A percentile compares a stretch with the other conserved stretches of the same genome.
These are phyloP conservation scores for Tympanopsis confertula DNA, from an alignment of 2,329 filamentous ascomycete species.

Conservation along the genomic window DNA sequence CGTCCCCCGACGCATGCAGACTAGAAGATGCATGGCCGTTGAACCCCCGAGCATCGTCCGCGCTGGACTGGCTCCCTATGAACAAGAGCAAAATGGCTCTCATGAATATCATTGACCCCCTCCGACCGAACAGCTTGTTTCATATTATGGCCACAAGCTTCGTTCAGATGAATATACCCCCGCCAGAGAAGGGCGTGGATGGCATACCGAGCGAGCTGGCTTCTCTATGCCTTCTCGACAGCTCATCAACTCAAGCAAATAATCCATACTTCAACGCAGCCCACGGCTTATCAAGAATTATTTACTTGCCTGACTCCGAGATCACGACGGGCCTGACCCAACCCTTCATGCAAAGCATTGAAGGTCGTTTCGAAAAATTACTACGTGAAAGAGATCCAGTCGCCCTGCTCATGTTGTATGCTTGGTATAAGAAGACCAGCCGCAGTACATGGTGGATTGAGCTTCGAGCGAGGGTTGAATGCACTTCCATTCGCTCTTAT, in stretches of 20 bases:
- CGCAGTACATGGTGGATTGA: constrained; percentile 30
- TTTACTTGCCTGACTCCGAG: constrained; percentile 13
- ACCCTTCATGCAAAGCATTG: constrained; percentile 19
- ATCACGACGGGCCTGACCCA: constrained; percentile 17
- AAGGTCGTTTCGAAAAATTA: constrained; percentile 17
- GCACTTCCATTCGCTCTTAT: constrained; percentile 26
- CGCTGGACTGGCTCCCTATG: constrained; percentile 22
- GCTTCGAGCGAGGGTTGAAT: constrained; percentile 26
- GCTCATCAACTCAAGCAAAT: constrained; percentile 16
- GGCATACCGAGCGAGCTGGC: constrained; percentile 10
- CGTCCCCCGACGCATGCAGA: constrained; percentile 20
- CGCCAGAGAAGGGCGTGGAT: constrained; percentile 11
- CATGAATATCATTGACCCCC: constrained; percentile 18
- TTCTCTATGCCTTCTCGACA: constrained; percentile 10
- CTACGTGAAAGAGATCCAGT: constrained; percentile 20
- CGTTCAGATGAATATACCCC: constrained; percentile 20
- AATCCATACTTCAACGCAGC: constrained; percentile 26
- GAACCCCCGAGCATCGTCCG: constrained; percentile 8
- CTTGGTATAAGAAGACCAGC: constrained; percentile 28
- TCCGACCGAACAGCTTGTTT: constrained; percentile 22
- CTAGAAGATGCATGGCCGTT: constrained; percentile 22
- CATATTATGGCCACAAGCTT: constrained; percentile 17
- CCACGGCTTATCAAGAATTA: constrained; percentile 19
- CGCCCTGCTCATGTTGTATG: constrained; percentile 24
- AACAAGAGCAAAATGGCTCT: constrained; percentile 21